These are phyloP conservation scores for Colletotrichum lupini DNA, from an alignment of 2,329 filamentous ascomycete species.

Conservation along the genomic window DNA sequence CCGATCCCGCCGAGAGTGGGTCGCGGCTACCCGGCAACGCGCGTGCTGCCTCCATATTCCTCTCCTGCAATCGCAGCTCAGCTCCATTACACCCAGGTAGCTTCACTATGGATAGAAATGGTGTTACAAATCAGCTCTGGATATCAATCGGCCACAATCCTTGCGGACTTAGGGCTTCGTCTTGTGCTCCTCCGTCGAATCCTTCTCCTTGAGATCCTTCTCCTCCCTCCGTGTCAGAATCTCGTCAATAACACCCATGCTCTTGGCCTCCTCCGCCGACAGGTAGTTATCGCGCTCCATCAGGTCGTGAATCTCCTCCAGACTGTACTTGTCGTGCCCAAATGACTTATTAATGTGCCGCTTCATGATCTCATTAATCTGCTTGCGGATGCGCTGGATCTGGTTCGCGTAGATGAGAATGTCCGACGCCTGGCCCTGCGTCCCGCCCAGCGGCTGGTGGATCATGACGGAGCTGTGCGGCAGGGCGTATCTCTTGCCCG, in stretches of 20 bases:
- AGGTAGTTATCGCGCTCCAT: constrained; percentile 99
- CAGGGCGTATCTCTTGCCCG: constrained; percentile 87
- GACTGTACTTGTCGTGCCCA: constrained; percentile 77
- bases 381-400: constrained; percentile 86
- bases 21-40: constrained; percentile 30
- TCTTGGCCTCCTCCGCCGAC: constrained; percentile 86
- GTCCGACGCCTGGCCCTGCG: constrained; percentile 75
- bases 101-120: neutral
- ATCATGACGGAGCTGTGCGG: constrained; percentile 98
- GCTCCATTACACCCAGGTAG: neutral
- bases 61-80: neutral
- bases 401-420: constrained; percentile 98
- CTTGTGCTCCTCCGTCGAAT: constrained; percentile 28
- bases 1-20: constrained; percentile 22
- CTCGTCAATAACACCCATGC: constrained; percentile 92
- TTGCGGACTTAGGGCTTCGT: constrained; percentile 26
- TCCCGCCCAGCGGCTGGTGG: constrained; percentile 88
- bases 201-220: constrained; percentile 35
- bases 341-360: constrained; percentile 83
- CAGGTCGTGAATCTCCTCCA: constrained; percentile 89
- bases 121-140: neutral
- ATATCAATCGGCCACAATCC: neutral
- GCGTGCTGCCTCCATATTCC: neutral
- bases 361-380: constrained; percentile 91
- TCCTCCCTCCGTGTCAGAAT: constrained; percentile 76